Base-by-base conservation (phyloP, 495 filamentous ascomycete genomes). In the Pyrenula massariospora region DNA sequence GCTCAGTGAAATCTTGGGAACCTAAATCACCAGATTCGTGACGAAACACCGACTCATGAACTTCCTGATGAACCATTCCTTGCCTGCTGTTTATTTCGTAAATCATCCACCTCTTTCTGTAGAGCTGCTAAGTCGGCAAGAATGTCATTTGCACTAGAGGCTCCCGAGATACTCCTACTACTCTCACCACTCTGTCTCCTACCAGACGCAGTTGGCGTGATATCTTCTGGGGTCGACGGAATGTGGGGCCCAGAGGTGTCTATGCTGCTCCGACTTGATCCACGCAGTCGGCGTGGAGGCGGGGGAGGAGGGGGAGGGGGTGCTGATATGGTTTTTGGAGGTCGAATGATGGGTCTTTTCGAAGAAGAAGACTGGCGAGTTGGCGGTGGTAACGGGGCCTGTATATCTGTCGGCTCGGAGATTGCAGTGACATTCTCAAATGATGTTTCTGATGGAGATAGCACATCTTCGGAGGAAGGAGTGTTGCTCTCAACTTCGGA, bases 71-170 rank as follows among this genome's bases (percentile, higher is more conserved):
- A 42, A 5, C 31, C 31, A 5, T 42, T 42, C 31, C 31, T 42
- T 42, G 31, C 31, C 31, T 48, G 48, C 21, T 62, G 53, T 25
- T 54, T 54, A 25, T n/a, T 25, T 59, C 83, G 76, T 31, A 87
- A 65, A 52, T 81, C 83, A 68, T 89, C 85, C 50, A 89, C 86
- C 64, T 89, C 86, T 66, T 75, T 79, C 66, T 85, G 85, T 57
- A 89, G 66, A 51, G 80, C 78, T 5, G 79, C 73, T 36, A 89
- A 69, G 68, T 87, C 84, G 1, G 84, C 85, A 57, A 89, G 59
- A 48, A 87, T 83, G 63, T 85, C 81, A 25, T 68, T 71, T 2
- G 71, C 74, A 52, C 74, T 70, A 10, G 66, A 70, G 12, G 68
- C 62, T 36, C 12, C 68, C 63, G 8, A 65, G 24, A 42, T 19